A percentile compares a stretch with the other conserved stretches of the same genome.
Conservation (phyloP, 2,329 filamentous ascomycete species). For the Dactylonectria macrodidyma region DNA sequence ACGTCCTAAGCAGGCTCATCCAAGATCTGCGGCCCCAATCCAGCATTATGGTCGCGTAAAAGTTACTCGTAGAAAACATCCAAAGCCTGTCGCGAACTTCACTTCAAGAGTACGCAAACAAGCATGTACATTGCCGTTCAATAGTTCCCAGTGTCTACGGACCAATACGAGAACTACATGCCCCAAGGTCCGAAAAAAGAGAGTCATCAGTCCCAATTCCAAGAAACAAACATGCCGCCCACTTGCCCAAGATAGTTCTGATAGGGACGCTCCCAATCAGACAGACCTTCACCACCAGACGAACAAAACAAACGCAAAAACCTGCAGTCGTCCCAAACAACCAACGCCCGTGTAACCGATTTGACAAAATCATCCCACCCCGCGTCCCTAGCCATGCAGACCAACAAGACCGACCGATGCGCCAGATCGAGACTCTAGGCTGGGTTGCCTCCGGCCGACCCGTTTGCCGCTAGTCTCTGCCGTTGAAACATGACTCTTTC, state of each 20-base stretch:
- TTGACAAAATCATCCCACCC: slow-evolving; percentile 31
- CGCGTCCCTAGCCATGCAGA: slow-evolving; percentile 34
- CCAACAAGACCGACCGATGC: slow-evolving; percentile 35
- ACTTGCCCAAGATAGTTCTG: slow-evolving; percentile 31
- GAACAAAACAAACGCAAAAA: slow-evolving; percentile 5
- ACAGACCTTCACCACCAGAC: slow-evolving; percentile 34
- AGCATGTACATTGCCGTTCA: slow-evolving; percentile 25
- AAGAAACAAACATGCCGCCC: slow-evolving; percentile 41
- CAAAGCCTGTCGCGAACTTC: not conserved
- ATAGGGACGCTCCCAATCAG: slow-evolving; percentile 29
- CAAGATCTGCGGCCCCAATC: not conserved
- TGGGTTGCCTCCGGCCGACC: slow-evolving; percentile 46
- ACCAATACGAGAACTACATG: slow-evolving; percentile 22
- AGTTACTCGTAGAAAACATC: not conserved
- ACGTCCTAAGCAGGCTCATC: not conserved
- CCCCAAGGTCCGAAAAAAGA: slow-evolving; percentile 27
- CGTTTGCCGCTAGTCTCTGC: slow-evolving; percentile 62
- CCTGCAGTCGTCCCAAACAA: slow-evolving; percentile 23
- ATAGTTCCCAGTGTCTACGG: slow-evolving; percentile 18
- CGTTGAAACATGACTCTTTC: slow-evolving; percentile 76
- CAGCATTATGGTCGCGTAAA: no score
- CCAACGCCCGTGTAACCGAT: slow-evolving; percentile 42
- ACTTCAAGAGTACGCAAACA: slow-evolving; percentile 16
- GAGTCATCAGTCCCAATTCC: slow-evolving; percentile 41
- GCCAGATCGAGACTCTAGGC: slow-evolving; percentile 39